Base-by-base conservation (phyloP, 2,329 filamentous ascomycete genomes). In the Neopestalotiopsis rosae region DNA sequence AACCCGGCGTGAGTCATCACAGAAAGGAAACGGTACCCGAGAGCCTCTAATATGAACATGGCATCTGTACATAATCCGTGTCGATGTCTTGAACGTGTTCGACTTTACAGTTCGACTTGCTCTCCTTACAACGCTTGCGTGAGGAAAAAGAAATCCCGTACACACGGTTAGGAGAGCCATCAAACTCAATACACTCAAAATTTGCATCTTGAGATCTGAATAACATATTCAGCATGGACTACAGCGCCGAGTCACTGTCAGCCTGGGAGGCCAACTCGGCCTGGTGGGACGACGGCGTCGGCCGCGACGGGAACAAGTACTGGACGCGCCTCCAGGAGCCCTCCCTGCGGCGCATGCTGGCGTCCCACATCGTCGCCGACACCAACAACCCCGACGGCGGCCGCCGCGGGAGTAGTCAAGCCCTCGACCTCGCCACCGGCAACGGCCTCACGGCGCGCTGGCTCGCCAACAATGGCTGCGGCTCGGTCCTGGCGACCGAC, bases 361-460 rank as follows among this genome's bases (percentile, higher is more conserved):
- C 13, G 9, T 13, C 32, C 9, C 68, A 70, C 1, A 70, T 1
- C 28, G 34, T 0, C 75, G 73, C 0, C 3, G 24, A 28, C 24
- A 28, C 24, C 24, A 28, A 28, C 24, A 4, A 28, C 24, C 24
- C 24, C 24, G 24, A 28, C 24, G 24, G 24, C 24, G 24, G 24
- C 24, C 24, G 24, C 24, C 24, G 24, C 24, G 24, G 24, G 24
- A 28, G 24, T 28, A 75, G 80, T 65, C 74, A 74, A 6, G 82
- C 82, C 0, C 77, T 87, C 5, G 85, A 87, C 67, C 76, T 87
- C n/a, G 83, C 84, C 3, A 85, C 83, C 0, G 84, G 85, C 52
- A 87, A 86, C 68, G 85, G 85, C 30, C 79, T 87, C 32, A 80
- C 81, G 20, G 82, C 84, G 17, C 80, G 84, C 28, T 83, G 81